Evolutionary conservation across 2,329 filamentous ascomycete genomes (phyloP).

Genomic region (Fusarium nurragi): DNA sequence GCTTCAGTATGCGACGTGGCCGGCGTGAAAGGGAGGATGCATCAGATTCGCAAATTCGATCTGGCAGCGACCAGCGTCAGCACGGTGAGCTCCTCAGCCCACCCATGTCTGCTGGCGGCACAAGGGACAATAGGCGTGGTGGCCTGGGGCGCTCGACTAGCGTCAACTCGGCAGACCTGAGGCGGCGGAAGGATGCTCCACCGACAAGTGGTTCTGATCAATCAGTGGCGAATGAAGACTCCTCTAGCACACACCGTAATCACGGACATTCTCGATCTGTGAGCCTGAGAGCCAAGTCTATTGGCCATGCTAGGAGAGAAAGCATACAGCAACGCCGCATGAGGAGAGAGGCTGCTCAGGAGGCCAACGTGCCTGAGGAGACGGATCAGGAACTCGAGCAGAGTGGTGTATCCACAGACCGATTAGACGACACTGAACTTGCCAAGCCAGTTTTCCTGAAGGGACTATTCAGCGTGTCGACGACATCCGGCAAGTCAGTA

Average conservation of each 20-base stretch:
- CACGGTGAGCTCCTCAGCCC: conserved; percentile 83
- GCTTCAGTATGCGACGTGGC: conserved; percentile 80
- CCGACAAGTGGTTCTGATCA: conserved; percentile 83
- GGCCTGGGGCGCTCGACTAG: conserved; percentile 87
- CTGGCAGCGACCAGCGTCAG: conserved; percentile 73
- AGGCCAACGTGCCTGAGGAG: conserved; percentile 88
- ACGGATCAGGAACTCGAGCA: conserved; percentile 81
- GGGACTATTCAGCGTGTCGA: conserved; percentile 95
- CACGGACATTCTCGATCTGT: conserved; percentile 65
- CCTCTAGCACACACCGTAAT: conserved; percentile 61
- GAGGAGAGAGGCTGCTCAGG: conserved; percentile 74
- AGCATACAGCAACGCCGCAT: conserved; percentile 89
- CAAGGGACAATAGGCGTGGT: conserved; percentile 65
- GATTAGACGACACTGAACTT: conserved; percentile 75
- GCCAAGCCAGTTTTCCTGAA: conserved; percentile 96
- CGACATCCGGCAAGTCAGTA: conserved; percentile 91
- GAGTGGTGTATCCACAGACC: conserved; percentile 68
- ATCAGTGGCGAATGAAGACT: conserved; percentile 67
- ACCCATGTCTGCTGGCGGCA: conserved; percentile 68
- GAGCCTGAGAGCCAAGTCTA: conserved; percentile 81
- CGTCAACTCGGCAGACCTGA: conserved; percentile 86
- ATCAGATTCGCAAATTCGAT: conserved; percentile 59
- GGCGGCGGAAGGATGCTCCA: conserved; percentile 76
- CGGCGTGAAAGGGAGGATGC: conserved; percentile 64
- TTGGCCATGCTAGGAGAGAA: conserved; percentile 88